phyloP scores from a whole-genome alignment of 2,329 filamentous ascomycete species.

The Uncinocarpus reesii region DNA sequence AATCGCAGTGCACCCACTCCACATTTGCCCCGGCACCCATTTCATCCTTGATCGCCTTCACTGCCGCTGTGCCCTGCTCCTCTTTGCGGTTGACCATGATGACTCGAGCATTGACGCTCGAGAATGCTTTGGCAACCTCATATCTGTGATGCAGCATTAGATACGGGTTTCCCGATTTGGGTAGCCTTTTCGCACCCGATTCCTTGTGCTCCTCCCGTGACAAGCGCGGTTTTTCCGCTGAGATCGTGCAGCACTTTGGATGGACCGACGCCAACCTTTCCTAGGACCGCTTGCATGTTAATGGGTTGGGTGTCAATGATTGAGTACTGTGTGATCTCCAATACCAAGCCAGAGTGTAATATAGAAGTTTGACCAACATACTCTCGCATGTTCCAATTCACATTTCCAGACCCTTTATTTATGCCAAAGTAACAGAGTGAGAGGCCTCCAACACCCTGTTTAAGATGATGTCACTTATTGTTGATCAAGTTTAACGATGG shows the following conservation, averaged over 20 bases:
- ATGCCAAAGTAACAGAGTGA: too few species aligned
- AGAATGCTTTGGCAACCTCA: conserved; percentile 29
- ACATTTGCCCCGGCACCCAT: conserved; percentile 24
- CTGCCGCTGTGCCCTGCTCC: conserved; percentile 34
- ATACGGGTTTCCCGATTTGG: neutral
- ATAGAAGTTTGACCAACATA: too few species aligned
- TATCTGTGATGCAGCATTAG: conserved; percentile 18
- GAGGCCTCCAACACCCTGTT: too few species aligned
- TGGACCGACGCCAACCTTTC: conserved; percentile 29
- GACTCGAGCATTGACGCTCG: conserved; percentile 28
- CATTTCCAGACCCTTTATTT: too few species aligned
- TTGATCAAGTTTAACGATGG: neutral
- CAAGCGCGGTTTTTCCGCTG: conserved; percentile 30
- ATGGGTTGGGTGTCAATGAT: neutral
- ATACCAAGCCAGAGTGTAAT: too few species aligned
- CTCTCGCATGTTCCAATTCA: too few species aligned
- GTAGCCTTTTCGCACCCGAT: conserved; percentile 25
- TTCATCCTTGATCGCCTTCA: conserved; percentile 27
- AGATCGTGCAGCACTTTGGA: conserved; percentile 30
- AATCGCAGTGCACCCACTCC: conserved; percentile 36
- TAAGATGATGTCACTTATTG: neutral
- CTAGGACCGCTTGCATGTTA: conserved; percentile 34
- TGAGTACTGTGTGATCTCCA: neutral
- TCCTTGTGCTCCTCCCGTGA: conserved; percentile 33
- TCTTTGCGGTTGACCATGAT: conserved; percentile 31